These are phyloP conservation scores for Globisporangium perplexum DNA, from an alignment of 352 stramenopile species.

Conservation along the genomic window DNA sequence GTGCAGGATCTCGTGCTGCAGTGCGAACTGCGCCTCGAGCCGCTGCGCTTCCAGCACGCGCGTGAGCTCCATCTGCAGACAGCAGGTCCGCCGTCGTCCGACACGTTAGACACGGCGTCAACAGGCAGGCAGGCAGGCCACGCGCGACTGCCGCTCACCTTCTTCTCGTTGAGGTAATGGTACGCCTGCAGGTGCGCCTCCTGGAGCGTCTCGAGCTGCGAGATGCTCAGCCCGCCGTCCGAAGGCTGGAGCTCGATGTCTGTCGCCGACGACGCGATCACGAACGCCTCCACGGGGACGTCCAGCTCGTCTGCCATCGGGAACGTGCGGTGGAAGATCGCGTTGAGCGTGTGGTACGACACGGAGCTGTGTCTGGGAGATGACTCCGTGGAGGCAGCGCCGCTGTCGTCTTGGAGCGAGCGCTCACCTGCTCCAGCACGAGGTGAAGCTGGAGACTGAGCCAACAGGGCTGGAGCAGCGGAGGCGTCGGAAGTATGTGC, in stretches of 20 bases:
- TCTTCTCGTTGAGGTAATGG: constrained; percentile 77
- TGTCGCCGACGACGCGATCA: constrained; percentile 49
- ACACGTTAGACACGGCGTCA: not conserved
- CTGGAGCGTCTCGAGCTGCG: constrained; percentile 75
- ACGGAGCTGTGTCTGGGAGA: constrained; percentile 6
- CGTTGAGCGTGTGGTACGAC: constrained; percentile 48
- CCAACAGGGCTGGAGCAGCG: no score
- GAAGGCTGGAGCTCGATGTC: constrained; percentile 34
- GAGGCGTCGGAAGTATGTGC: not conserved
- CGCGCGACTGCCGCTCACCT: constrained; percentile 29
- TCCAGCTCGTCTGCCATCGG: constrained; percentile 70
- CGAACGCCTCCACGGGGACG: constrained; percentile 68
- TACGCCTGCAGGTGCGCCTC: constrained; percentile 80
- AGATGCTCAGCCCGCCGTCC: constrained; percentile 64
- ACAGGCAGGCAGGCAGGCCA: not conserved
- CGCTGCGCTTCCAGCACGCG: constrained; percentile 72
- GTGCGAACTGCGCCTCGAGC: constrained; percentile 54
- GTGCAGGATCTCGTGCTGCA: constrained; percentile 62
- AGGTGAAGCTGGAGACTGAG: no score
- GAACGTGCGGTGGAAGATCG: constrained; percentile 56
- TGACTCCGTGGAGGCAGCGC: not conserved
- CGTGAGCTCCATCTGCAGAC: constrained; percentile 56
- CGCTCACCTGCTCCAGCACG: not conserved
- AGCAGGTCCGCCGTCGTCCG: no score
- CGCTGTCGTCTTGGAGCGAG: not conserved